Evolutionary conservation across 2,329 filamentous ascomycete genomes (phyloP).

Genomic region (Fusarium chaquense): DNA sequence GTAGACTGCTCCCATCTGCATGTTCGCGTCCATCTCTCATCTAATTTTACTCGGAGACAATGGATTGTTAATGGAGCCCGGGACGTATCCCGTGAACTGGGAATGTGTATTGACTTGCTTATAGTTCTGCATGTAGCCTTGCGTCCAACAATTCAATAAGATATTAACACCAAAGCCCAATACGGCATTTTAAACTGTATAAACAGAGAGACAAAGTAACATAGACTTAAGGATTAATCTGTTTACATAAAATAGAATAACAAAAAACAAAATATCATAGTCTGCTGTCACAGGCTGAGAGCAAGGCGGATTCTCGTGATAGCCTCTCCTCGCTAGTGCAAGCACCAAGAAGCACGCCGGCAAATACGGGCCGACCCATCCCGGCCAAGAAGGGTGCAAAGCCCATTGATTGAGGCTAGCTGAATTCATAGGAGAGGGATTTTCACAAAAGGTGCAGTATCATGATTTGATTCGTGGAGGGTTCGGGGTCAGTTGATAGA

Average conservation of each 20-base stretch:
- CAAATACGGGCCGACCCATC: constrained; percentile 39
- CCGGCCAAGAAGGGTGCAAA: constrained; percentile 24
- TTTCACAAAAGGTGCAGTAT: constrained; percentile 11
- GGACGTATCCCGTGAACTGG: too few relatives aligned
- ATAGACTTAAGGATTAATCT: neutral
- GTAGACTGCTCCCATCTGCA: constrained; percentile 3
- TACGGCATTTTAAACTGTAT: neutral
- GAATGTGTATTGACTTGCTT: neutral
- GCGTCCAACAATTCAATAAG: neutral
- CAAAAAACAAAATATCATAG: neutral
- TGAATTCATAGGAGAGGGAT: constrained; percentile 8
- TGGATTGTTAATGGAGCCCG: neutral
- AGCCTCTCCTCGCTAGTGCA: neutral
- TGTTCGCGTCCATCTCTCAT: neutral
- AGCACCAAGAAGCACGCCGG: constrained; percentile 7
- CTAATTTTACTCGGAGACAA: neutral
- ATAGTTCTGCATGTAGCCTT: neutral
- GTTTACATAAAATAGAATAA: neutral
- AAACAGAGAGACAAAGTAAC: too few relatives aligned
- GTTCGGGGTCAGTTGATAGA: constrained; percentile 36
- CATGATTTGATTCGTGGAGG: constrained; percentile 31
- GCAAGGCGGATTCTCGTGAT: constrained; percentile 33
- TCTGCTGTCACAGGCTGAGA: constrained; percentile 20
- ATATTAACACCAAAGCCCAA: neutral
- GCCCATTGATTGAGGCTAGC: constrained; percentile 2